Conservation (phyloP, 305 asterid genomes). For the Striga hermonthica region DNA sequence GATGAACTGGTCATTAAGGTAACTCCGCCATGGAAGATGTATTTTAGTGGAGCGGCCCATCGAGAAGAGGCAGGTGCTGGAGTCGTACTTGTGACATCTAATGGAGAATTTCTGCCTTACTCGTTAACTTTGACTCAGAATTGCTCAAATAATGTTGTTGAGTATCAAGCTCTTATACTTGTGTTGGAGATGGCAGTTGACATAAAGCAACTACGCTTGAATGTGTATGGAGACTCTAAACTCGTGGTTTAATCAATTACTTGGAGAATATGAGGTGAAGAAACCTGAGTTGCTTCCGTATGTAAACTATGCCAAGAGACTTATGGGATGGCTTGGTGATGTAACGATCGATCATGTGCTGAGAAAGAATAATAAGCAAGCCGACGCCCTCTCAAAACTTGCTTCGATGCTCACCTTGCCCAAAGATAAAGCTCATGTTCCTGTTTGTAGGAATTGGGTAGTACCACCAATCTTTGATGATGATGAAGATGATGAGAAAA, state of each 20-base stretch:
- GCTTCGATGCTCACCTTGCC: neutral
- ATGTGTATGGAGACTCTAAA: neutral
- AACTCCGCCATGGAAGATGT: neutral
- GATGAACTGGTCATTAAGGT: neutral
- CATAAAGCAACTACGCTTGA: neutral
- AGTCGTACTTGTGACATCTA: neutral
- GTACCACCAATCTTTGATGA: neutral
- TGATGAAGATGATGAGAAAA: no score
- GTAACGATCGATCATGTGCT: neutral
- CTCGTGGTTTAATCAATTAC: neutral
- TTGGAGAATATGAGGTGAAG: neutral
- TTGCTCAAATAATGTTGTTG: neutral
- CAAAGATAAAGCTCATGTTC: neutral
- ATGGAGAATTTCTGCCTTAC: neutral
- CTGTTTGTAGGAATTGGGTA: neutral
- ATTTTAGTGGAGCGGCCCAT: neutral
- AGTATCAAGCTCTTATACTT: neutral
- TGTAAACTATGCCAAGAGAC: neutral
- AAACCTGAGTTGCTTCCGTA: neutral
- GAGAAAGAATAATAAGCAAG: neutral
- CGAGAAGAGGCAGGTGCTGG: neutral
- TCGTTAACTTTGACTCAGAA: neutral
- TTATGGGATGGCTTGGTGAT: neutral
- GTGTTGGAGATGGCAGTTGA: neutral
- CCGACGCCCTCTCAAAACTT: neutral